Evolutionary conservation across 169 alveolate genomes (phyloP).

Genomic region (Plasmodium malariae): DNA sequence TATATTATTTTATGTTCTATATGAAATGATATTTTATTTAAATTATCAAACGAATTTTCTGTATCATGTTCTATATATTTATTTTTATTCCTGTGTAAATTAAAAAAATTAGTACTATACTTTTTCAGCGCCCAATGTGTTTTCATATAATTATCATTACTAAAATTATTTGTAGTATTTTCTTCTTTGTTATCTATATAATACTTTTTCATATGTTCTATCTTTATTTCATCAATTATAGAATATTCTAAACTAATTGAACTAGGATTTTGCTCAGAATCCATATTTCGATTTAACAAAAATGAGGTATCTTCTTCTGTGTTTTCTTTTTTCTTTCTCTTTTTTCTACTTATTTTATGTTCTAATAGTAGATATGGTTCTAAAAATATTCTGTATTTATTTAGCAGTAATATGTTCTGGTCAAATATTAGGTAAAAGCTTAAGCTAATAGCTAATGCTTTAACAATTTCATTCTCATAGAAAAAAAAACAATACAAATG

Average conservation of each 20-base stretch:
- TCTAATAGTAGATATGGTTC: conserved; percentile 32
- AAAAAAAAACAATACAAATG: conserved; percentile 62
- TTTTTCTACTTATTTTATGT: not conserved
- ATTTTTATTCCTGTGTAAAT: conserved; percentile 21
- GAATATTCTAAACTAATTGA: conserved; percentile 21
- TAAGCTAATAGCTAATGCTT: conserved; percentile 31
- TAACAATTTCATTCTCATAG: conserved; percentile 53
- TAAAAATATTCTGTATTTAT: conserved; percentile 44
- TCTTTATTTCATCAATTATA: conserved; percentile 32
- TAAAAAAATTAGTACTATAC: not conserved
- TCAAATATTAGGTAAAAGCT: conserved; percentile 55
- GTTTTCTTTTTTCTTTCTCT: not conserved
- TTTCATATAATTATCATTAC: not conserved
- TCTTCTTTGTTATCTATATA: not conserved
- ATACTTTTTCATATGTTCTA: conserved; percentile 1
- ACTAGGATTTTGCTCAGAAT: not conserved
- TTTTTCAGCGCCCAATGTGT: not conserved
- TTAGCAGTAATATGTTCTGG: conserved; percentile 22
- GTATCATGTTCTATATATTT: conserved; percentile 21
- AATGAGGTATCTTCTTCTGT: conserved; percentile 2
- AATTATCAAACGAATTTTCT: conserved; percentile 1
- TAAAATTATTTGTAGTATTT: not conserved
- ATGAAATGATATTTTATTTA: conserved; percentile 8
- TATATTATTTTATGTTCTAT: conserved; percentile 45
- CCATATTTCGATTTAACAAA: not conserved